Evolutionary conservation across 345 rosid genomes (phyloP).

Genomic region (Rhizophora mangle): DNA sequence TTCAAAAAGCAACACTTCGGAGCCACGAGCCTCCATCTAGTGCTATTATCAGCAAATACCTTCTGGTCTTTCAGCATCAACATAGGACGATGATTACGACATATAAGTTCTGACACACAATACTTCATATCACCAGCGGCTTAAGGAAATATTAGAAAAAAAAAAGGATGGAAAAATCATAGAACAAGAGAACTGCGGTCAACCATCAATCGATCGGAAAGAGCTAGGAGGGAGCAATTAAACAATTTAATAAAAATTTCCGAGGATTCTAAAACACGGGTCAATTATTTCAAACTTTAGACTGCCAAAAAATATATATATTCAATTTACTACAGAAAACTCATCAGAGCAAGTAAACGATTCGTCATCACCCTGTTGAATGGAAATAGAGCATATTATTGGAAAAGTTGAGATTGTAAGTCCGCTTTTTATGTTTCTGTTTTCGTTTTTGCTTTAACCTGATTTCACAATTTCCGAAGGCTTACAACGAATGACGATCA

Average conservation of each 20-base stretch:
- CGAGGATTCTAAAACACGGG: too few relatives aligned
- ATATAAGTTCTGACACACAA: conserved; percentile 78
- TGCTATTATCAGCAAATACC: conserved; percentile 20
- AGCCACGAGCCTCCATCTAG: conserved; percentile 39
- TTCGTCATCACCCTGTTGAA: too few relatives aligned
- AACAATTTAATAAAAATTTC: too few relatives aligned
- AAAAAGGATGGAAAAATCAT: too few relatives aligned
- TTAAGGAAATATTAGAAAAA: conserved; percentile 24
- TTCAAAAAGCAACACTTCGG: conserved; percentile 60
- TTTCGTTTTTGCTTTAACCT: too few relatives aligned
- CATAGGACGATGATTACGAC: conserved; percentile 72
- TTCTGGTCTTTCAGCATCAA: conserved; percentile 37
- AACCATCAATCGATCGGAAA: too few relatives aligned
- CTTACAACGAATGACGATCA: conserved; percentile 8
- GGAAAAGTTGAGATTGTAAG: conserved; percentile 15
- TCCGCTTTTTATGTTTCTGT: too few relatives aligned
- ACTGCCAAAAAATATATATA: too few relatives aligned
- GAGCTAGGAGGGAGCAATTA: too few relatives aligned
- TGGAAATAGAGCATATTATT: background rate
- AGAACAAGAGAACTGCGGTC: too few relatives aligned
- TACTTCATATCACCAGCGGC: conserved; percentile 71
- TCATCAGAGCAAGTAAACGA: fast-evolving
- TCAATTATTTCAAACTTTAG: too few relatives aligned
- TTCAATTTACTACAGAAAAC: too few relatives aligned
- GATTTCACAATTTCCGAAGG: conserved; percentile 31